phyloP scores from a whole-genome alignment of 2,329 filamentous ascomycete genomes.

The Cordyceps tenuipes region DNA sequence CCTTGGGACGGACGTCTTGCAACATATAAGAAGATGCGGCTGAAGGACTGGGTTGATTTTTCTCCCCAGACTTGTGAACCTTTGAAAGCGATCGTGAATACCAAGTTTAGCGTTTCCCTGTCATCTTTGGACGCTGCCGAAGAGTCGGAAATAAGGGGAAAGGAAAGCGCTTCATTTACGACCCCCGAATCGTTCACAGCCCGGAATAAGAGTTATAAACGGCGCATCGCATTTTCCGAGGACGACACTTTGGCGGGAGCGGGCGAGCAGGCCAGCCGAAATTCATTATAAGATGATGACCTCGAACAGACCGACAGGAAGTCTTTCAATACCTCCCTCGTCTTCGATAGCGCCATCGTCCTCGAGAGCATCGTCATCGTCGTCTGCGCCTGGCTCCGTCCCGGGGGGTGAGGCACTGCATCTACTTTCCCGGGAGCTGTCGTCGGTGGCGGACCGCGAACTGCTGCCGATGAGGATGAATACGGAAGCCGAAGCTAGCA shows the following conservation, averaged over 20 bases:
- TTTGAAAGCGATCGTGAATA: neutral
- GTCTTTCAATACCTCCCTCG: neutral
- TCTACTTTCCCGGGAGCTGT: conserved; percentile 2
- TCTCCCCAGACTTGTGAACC: neutral
- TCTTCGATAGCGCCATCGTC: neutral
- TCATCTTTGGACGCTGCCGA: neutral
- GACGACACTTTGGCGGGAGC: neutral
- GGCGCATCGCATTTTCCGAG: neutral
- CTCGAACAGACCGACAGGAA: neutral
- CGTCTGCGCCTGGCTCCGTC: neutral
- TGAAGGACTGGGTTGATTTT: neutral
- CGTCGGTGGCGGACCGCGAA: conserved; percentile 5
- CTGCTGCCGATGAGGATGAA: neutral
- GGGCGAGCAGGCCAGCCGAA: neutral
- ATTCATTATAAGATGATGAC: neutral
- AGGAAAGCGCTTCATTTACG: neutral
- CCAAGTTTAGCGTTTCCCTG: neutral
- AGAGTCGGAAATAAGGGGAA: neutral
- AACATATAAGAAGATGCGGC: neutral
- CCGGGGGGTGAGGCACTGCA: neutral
- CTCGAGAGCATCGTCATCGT: neutral
- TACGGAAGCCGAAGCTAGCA: neutral
- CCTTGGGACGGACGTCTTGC: neutral
- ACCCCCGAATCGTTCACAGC: neutral
- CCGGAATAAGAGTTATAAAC: neutral